phyloP scores from a whole-genome alignment of 164 flowering plant genomes.

The Magnolia changhungtana region DNA sequence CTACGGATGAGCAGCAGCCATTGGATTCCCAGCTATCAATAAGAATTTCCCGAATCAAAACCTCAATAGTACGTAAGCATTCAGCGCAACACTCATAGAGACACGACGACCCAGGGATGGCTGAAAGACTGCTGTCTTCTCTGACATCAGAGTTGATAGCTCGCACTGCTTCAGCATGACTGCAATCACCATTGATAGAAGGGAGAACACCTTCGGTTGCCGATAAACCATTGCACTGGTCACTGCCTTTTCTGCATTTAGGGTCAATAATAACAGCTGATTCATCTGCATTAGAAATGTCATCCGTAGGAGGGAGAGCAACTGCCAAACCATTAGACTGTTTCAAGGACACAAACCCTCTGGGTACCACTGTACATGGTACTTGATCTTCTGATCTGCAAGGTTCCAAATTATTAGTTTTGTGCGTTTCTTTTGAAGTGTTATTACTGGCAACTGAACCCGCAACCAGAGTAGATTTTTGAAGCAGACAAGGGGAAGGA shows the following conservation, averaged over 20 bases:
- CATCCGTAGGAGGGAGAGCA: conserved; percentile 17
- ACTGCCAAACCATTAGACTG: conserved; percentile 37
- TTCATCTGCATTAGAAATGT: conserved; percentile 14
- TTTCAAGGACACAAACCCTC: conserved; percentile 21
- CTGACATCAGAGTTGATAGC: conserved; percentile 13
- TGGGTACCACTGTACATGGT: conserved; percentile 15
- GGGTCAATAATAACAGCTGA: conserved; percentile 12
- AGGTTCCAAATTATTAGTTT: conserved; percentile 10
- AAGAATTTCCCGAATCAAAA: conserved; percentile 45
- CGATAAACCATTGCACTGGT: conserved; percentile 21
- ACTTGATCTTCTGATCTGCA: conserved; percentile 14
- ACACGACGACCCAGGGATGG: conserved; percentile 35
- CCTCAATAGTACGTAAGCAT: conserved; percentile 46
- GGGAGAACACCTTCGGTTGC: conserved; percentile 10
- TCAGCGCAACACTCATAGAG: conserved; percentile 57
- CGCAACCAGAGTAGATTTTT: conserved; percentile 14
- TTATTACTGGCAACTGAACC: conserved; percentile 14
- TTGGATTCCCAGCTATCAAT: conserved; percentile 32
- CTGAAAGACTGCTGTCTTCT: conserved; percentile 15
- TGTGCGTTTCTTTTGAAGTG: conserved; percentile 17
- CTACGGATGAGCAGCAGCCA: conserved; percentile 42
- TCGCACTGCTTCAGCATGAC: conserved; percentile 12
- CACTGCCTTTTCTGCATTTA: conserved; percentile 10
- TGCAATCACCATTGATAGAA: conserved; percentile 15
- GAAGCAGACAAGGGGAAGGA: conserved; percentile 14